These are phyloP conservation scores for Dentiscutata heterogama DNA, from an alignment of 371 early-diverging fungal genomes.

Conservation along the genomic window DNA sequence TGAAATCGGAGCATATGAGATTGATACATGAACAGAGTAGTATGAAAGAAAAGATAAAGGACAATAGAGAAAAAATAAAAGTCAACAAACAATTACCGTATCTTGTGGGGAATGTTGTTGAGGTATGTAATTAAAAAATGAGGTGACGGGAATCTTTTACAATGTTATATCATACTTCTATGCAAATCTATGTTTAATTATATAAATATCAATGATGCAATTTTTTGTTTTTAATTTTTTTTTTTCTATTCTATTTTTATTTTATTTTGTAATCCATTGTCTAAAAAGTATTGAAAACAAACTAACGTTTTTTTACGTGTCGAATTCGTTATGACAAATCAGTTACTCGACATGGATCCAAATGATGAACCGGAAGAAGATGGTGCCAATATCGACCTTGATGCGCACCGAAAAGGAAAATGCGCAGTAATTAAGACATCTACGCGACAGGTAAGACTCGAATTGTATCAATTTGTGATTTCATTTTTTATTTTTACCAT, in stretches of 20 bases:
- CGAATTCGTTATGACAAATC: background rate
- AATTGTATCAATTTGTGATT: background rate
- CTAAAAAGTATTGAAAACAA: no score
- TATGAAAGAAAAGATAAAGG: slow-evolving; percentile 96
- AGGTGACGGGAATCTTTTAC: background rate
- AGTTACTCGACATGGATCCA: slow-evolving; percentile 95
- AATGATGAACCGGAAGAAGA: slow-evolving; percentile 90
- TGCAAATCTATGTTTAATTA: background rate
- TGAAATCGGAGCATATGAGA: slow-evolving; percentile 91
- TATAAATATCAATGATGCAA: no score
- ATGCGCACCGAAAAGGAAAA: slow-evolving; percentile 93
- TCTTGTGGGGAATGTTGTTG: slow-evolving; percentile 99
- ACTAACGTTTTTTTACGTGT: no score
- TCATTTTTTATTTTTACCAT: background rate
- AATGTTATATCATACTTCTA: background rate
- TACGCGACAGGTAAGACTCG: slow-evolving; percentile 83
- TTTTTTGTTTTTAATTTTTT: background rate
- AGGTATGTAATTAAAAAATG: slow-evolving; percentile 66
- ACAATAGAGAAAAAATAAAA: slow-evolving; percentile 99
- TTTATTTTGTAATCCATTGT: background rate
- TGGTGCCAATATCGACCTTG: slow-evolving; percentile 94
- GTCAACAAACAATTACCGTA: slow-evolving; percentile 99
- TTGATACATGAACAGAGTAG: slow-evolving; percentile 90
- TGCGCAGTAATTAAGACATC: slow-evolving; percentile 99
- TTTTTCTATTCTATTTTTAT: background rate